These are phyloP conservation scores for Metschnikowia cubensis DNA, from an alignment of 805 yeast species.

Conservation along the genomic window DNA sequence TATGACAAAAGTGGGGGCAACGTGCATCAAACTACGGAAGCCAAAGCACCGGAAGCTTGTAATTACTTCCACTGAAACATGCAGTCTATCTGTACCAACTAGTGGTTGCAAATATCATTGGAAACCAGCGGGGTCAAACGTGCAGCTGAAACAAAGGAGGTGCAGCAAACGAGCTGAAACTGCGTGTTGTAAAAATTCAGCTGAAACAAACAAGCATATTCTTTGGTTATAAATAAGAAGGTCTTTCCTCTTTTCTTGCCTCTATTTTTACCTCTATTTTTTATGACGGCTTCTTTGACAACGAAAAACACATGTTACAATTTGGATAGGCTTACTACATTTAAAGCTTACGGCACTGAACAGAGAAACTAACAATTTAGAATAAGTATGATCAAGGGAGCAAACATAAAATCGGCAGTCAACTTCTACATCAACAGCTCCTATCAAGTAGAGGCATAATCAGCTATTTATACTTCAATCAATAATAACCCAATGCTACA, in stretches of 20 bases:
- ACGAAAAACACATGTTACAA: no score
- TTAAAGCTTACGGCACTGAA: no score
- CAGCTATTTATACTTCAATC: no score
- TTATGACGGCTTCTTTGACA: background rate
- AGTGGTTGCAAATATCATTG: no score
- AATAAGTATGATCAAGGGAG: no score
- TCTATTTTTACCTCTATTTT: background rate
- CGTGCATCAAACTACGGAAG: background rate
- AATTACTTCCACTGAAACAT: background rate
- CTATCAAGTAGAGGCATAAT: no score
- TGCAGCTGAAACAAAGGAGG: background rate
- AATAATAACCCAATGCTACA: no score
- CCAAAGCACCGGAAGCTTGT: background rate
- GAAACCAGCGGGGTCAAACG: background rate
- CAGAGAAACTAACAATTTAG: no score
- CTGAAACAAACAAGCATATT: background rate
- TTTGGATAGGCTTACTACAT: background rate
- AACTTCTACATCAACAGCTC: no score
- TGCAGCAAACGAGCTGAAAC: no score
- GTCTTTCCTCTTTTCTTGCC: background rate
- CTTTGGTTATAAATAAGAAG: background rate
- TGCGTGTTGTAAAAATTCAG: no score
- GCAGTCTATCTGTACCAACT: background rate
- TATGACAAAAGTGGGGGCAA: background rate
- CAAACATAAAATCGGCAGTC: no score